phyloP scores from a whole-genome alignment of 2,329 filamentous ascomycete genomes.

The Colletotrichum sojae region DNA sequence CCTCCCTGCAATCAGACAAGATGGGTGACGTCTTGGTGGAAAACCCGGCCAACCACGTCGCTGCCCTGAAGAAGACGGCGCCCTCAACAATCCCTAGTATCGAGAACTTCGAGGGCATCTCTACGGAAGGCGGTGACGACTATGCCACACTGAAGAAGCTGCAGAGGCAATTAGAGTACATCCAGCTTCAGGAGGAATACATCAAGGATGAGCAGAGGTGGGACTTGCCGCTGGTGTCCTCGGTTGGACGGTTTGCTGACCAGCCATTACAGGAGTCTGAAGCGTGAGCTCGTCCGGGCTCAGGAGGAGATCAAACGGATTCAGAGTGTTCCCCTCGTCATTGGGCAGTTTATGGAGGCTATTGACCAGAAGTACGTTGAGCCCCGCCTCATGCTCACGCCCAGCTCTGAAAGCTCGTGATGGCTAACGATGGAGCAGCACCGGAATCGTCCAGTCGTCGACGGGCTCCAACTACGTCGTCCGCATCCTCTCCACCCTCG shows the following conservation, averaged over 20 bases:
- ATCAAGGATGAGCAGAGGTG: conserved; percentile 99
- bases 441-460: conserved; percentile 97
- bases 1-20: conserved; percentile 46
- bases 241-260: conserved; percentile 25
- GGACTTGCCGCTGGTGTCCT: conserved; percentile 29
- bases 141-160: conserved; percentile 97
- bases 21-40: conserved; percentile 94
- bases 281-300: conserved; percentile 95
- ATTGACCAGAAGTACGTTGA: conserved; percentile 93
- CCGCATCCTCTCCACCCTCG: conserved; percentile 96
- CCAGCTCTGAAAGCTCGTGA: background rate
- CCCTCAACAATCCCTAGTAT: conserved; percentile 89
- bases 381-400: background rate
- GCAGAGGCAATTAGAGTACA: conserved; percentile 95
- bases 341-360: conserved; percentile 99
- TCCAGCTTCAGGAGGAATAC: conserved; percentile 98
- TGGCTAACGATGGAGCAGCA: conserved; percentile 67
- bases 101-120: conserved; percentile 88
- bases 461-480: conserved; percentile 99
- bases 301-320: conserved; percentile 99
- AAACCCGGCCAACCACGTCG: conserved; percentile 79
- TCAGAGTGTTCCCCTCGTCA: conserved; percentile 97
- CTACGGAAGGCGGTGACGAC: conserved; percentile 87
- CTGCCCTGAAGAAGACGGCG: conserved; percentile 85
- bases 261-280: conserved; percentile 78